phyloP scores from a whole-genome alignment of 1,139 yeast species.

The Barnettozyma hawaiiensis region DNA sequence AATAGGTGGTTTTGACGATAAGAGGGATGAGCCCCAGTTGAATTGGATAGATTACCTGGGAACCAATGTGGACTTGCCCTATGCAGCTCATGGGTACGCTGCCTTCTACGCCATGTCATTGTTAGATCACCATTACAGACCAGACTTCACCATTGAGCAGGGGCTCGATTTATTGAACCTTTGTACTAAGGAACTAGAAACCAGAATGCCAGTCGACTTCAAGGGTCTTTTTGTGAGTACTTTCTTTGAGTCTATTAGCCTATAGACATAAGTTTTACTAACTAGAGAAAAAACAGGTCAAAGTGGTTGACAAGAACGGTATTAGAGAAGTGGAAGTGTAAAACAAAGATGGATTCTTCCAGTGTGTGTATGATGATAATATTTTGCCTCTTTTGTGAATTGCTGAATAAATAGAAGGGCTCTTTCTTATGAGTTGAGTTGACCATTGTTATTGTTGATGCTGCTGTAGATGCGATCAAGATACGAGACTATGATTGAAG shows the following conservation, averaged over 20 bases:
- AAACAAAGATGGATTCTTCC: background rate
- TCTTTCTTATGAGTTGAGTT: background rate
- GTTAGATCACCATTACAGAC: conserved; percentile 83
- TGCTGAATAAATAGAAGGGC: background rate
- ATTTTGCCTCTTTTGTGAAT: background rate
- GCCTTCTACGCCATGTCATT: conserved; percentile 89
- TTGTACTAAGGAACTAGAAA: conserved; percentile 74
- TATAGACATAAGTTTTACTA: conserved; percentile 11
- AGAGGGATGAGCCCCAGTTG: conserved; percentile 57
- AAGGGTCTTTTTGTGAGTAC: conserved; percentile 62
- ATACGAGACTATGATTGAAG: too few species aligned
- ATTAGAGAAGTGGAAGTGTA: conserved; percentile 44
- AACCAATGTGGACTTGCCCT: conserved; percentile 83
- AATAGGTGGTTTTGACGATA: conserved; percentile 77
- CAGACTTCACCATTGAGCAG: conserved; percentile 70
- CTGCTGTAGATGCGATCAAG: background rate
- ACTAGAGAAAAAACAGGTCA: conserved; percentile 43
- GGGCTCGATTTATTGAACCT: conserved; percentile 69
- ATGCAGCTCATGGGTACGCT: conserved; percentile 97
- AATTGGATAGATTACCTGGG: conserved; percentile 95
- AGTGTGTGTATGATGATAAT: background rate
- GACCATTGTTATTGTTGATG: too few species aligned
- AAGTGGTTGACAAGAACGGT: conserved; percentile 73
- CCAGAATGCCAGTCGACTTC: conserved; percentile 93
- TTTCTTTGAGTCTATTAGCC: background rate